Evolutionary conservation across 306 rosid species (phyloP).

Genomic region (Prunus dulcis): DNA sequence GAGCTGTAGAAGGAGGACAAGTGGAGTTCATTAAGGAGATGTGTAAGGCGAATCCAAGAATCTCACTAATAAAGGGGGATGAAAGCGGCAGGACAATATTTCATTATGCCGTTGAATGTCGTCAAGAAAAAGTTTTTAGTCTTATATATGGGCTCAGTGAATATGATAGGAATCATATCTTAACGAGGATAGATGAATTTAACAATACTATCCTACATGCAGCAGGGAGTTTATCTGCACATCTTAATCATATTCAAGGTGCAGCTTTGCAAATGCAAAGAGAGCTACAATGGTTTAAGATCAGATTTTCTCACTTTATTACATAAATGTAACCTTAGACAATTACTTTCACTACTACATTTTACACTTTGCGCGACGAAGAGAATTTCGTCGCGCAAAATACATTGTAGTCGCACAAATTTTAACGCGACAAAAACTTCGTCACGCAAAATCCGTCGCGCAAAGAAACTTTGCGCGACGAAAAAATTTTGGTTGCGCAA

Average conservation of each 20-base stretch:
- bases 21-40: background rate
- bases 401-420: too few relatives aligned
- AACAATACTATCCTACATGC: conserved; percentile 9
- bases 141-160: background rate
- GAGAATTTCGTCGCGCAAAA: too few relatives aligned
- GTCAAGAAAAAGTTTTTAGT: conserved; percentile 8
- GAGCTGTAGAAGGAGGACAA: background rate
- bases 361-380: too few relatives aligned
- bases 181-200: accelerated
- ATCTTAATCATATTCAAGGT: background rate
- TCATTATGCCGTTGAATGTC: background rate
- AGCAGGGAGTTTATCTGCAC: background rate
- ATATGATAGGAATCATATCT: accelerated
- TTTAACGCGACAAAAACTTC: too few relatives aligned
- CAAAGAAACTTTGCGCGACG: too few relatives aligned
- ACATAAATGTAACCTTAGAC: background rate
- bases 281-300: too few relatives aligned
- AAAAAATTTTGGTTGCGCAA: too few relatives aligned
- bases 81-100: background rate
- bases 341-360: too few relatives aligned
- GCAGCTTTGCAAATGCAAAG: too few relatives aligned
- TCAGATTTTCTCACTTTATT: too few relatives aligned
- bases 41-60: background rate
- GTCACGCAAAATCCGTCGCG: too few relatives aligned
- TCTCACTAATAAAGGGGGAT: accelerated